phyloP scores from a whole-genome alignment of 1,284 basidiomycete species.

The Sporisorium reilianum region DNA sequence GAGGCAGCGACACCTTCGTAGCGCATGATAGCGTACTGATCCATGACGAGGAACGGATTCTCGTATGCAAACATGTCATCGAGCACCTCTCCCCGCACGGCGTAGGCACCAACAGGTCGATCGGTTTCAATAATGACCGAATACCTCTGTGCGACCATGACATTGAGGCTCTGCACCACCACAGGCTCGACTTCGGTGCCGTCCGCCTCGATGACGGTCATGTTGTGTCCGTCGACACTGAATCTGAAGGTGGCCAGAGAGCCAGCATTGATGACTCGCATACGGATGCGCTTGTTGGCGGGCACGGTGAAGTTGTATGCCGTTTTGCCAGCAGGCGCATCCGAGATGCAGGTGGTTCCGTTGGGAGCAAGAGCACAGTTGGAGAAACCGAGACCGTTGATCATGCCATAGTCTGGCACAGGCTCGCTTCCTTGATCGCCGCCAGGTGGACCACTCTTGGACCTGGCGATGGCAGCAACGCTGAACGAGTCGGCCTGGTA shows the following conservation, averaged over 20 bases:
- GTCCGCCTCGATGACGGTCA: constrained; percentile 73
- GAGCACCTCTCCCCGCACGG: constrained; percentile 66
- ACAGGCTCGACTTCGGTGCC: constrained; percentile 71
- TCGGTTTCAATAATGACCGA: constrained; percentile 71
- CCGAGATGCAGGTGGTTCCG: constrained; percentile 46
- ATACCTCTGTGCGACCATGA: constrained; percentile 73
- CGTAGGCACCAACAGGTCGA: constrained; percentile 52
- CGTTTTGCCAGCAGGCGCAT: constrained; percentile 23
- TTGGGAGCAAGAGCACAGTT: constrained; percentile 64
- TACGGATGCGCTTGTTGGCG: constrained; percentile 71
- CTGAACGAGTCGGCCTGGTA: constrained; percentile 57
- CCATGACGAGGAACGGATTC: constrained; percentile 70
- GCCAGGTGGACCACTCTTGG: constrained; percentile 42
- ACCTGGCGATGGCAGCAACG: constrained; percentile 53
- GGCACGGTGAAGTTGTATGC: constrained; percentile 54
- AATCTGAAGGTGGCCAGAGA: constrained; percentile 61
- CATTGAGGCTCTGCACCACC: constrained; percentile 69
- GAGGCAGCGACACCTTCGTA: constrained; percentile 66
- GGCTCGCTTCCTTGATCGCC: constrained; percentile 56
- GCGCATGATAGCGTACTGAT: constrained; percentile 69
- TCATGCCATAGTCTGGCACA: constrained; percentile 71
- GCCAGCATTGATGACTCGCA: constrained; percentile 72
- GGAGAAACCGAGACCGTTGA: constrained; percentile 72
- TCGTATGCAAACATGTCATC: constrained; percentile 70
- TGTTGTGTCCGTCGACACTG: constrained; percentile 72